A percentile compares a stretch with the other conserved stretches of the same genome.
Evolutionary conservation across 2,329 filamentous ascomycete genomes (phyloP).

Genomic region (Talaromyces sp.): DNA sequence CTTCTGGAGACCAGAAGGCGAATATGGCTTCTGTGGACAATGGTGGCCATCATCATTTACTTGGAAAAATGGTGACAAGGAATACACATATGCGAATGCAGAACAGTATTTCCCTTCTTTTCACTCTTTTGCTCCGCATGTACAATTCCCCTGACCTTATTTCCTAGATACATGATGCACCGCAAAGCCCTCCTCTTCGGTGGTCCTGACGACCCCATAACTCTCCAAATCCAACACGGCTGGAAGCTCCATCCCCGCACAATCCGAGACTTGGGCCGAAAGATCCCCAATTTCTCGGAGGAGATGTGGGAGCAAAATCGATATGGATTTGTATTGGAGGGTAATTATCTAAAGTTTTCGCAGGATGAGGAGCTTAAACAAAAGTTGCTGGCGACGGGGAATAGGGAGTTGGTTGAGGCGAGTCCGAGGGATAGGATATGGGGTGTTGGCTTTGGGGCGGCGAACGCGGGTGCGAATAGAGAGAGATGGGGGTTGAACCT

Average conservation of each 20-base stretch:
- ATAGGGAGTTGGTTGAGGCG: constrained; percentile 34
- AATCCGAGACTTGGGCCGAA: constrained; percentile 30
- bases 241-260: constrained; percentile 20
- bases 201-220: neutral
- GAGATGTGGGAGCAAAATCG: constrained; percentile 29
- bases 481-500: constrained; percentile 35
- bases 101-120: constrained; percentile 3
- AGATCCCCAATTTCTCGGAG: constrained; percentile 35
- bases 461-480: constrained; percentile 30
- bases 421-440: constrained; percentile 38
- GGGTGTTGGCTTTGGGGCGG: constrained; percentile 35
- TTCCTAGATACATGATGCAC: constrained; percentile 36
- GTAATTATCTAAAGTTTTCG: constrained; percentile 35
- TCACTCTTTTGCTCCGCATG: neutral
- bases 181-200: constrained; percentile 37
- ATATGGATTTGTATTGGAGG: constrained; percentile 33
- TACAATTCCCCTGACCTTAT: constrained; percentile 11
- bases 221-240: neutral
- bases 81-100: constrained; percentile 23
- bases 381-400: constrained; percentile 32
- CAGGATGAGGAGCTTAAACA: constrained; percentile 31
- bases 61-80: constrained; percentile 17
- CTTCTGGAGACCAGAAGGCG: constrained; percentile 26
- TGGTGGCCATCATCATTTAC: constrained; percentile 27
- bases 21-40: constrained; percentile 26